phyloP scores from a whole-genome alignment of 2,329 filamentous ascomycete genomes.

The Aureobasidium sp. region DNA sequence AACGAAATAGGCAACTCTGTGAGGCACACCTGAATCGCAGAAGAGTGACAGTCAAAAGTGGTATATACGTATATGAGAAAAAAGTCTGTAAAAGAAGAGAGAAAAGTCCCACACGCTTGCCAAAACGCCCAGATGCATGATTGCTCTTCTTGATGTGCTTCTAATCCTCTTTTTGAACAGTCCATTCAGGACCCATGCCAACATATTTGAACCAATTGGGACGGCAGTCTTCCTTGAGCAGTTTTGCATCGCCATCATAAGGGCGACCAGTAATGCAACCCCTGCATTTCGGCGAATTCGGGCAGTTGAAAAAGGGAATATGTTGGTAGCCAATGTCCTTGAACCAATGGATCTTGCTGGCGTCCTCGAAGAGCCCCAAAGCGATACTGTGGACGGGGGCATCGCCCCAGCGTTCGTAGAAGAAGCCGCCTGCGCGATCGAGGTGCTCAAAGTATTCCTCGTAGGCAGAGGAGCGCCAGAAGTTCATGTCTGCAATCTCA shows the following conservation, averaged over 20 bases:
- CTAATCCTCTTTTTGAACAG: not conserved
- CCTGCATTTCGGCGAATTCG: conserved; percentile 87
- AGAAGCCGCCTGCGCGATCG: conserved; percentile 90
- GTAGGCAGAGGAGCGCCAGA: conserved; percentile 85
- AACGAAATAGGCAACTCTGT: not conserved
- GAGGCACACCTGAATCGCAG: not conserved
- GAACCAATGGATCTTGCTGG: conserved; percentile 93
- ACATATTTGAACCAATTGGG: conserved; percentile 97
- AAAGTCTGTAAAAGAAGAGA: not conserved
- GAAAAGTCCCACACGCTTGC: not conserved
- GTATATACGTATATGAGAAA: not conserved
- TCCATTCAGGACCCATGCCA: conserved; percentile 57
- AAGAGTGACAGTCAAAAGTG: not conserved
- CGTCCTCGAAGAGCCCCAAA: conserved; percentile 83
- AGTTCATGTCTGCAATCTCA: conserved; percentile 85
- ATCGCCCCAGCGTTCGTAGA: conserved; percentile 97
- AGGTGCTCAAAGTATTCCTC: conserved; percentile 95
- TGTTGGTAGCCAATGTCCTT: conserved; percentile 98
- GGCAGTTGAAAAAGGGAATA: conserved; percentile 97
- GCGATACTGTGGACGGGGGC: conserved; percentile 94
- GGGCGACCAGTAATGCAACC: conserved; percentile 81
- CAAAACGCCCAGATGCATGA: not conserved
- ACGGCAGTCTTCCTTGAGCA: conserved; percentile 86
- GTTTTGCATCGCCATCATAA: conserved; percentile 77
- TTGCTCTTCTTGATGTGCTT: not conserved